Evolutionary conservation across 371 early-diverging fungal genomes (phyloP).

Genomic region (Rhizomucor miehei): DNA sequence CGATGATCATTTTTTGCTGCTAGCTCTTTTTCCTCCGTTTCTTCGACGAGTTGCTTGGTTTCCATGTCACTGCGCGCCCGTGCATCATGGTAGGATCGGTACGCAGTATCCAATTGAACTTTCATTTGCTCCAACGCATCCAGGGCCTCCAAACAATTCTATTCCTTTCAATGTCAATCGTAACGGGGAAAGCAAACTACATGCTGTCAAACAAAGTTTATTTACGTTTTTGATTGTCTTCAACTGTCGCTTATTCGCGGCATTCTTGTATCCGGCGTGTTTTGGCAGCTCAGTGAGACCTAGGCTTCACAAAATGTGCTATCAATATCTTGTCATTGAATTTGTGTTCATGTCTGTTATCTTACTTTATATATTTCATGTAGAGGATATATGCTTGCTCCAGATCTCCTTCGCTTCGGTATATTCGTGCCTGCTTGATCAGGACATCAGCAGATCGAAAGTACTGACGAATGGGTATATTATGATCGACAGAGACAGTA

Average conservation of each 20-base stretch:
- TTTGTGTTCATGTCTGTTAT: neutral
- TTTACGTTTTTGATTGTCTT: constrained; percentile 34
- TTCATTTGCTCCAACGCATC: constrained; percentile 47
- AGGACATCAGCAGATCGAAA: constrained; percentile 54
- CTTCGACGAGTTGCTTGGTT: neutral
- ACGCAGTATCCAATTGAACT: constrained; percentile 27
- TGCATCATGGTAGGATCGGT: constrained; percentile 16
- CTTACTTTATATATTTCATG: constrained; percentile 58
- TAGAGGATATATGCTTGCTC: constrained; percentile 53
- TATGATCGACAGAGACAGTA: constrained; percentile 32
- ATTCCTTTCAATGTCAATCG: neutral
- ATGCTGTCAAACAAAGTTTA: neutral
- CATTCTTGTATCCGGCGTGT: constrained; percentile 45
- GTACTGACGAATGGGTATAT: constrained; percentile 51
- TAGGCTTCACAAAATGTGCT: constrained; percentile 26
- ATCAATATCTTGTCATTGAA: neutral
- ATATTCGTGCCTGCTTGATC: constrained; percentile 54
- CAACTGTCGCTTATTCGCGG: constrained; percentile 33
- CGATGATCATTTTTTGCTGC: neutral
- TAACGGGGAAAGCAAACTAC: neutral
- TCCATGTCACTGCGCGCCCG: neutral
- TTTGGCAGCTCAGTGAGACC: constrained; percentile 53
- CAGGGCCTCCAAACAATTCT: constrained; percentile 50
- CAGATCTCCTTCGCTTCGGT: constrained; percentile 48
- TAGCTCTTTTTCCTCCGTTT: too few species aligned